Conservation (phyloP, 2,329 filamentous ascomycete species). For the Neurospora crassa region DNA sequence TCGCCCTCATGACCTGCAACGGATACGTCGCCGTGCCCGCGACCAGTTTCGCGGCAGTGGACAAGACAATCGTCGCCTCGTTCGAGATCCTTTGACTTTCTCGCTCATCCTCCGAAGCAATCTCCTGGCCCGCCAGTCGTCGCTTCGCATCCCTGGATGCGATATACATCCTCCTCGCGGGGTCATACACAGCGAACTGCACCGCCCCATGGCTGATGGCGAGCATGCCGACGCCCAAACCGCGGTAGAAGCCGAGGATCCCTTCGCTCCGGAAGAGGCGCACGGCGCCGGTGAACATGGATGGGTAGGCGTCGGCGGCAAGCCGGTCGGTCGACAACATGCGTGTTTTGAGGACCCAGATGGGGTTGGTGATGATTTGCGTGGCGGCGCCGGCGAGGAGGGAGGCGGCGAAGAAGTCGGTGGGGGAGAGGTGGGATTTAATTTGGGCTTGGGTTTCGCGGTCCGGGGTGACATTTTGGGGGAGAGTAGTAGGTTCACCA, state of each 20-base stretch:
- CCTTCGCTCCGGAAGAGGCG: constrained; percentile 66
- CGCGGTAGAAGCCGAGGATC: constrained; percentile 73
- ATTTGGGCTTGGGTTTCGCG: not conserved
- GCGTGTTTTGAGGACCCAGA: constrained; percentile 97
- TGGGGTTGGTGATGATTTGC: constrained; percentile 78
- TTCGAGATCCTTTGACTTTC: constrained; percentile 42
- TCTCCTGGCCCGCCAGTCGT: not conserved
- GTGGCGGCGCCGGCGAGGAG: constrained; percentile 63
- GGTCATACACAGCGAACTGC: constrained; percentile 93
- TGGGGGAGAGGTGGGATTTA: constrained; percentile 36
- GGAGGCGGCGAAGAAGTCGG: constrained; percentile 75
- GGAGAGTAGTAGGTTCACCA: not conserved
- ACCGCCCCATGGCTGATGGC: constrained; percentile 89
- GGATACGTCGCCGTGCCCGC: constrained; percentile 89
- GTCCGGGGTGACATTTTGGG: not conserved
- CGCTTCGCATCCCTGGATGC: constrained; percentile 18
- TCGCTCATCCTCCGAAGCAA: not conserved
- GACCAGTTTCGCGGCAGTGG: constrained; percentile 73
- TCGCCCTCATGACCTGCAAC: constrained; percentile 82
- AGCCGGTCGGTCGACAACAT: constrained; percentile 81
- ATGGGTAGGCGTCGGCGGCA: constrained; percentile 69
- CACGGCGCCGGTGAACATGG: constrained; percentile 60
- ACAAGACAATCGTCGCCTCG: constrained; percentile 70
- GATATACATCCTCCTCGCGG: constrained; percentile 48
- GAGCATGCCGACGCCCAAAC: constrained; percentile 70